These are phyloP conservation scores for Colletotrichum siamense DNA, from an alignment of 2,329 filamentous ascomycete species.

Conservation along the genomic window DNA sequence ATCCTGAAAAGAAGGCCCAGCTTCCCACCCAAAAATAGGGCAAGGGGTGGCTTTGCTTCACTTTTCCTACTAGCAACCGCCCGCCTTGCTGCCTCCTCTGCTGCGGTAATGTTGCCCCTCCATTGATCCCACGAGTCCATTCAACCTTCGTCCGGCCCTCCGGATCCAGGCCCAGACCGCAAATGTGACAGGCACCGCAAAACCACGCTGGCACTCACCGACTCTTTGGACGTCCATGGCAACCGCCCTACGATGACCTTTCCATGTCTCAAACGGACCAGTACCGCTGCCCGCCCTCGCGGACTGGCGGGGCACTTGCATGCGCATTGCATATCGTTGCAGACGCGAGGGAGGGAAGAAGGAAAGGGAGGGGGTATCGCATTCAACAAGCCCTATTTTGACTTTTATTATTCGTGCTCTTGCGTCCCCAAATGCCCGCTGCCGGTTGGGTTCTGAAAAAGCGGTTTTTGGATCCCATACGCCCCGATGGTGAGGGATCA, in stretches of 20 bases:
- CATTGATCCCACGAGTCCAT: not conserved
- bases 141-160: not conserved
- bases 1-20: not conserved
- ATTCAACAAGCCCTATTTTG: slow-evolving; percentile 13
- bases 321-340: slow-evolving; percentile 21
- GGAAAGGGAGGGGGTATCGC: not conserved
- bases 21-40: slow-evolving; percentile 16
- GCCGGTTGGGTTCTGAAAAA: slow-evolving; percentile 8
- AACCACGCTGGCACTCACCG: slow-evolving; percentile 13
- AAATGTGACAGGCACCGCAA: slow-evolving; percentile 19
- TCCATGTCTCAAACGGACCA: not conserved
- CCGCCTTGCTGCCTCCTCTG: not conserved
- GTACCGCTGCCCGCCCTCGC: not conserved
- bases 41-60: not conserved
- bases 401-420: not conserved
- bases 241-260: slow-evolving; percentile 10
- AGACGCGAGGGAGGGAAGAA: slow-evolving; percentile 10
- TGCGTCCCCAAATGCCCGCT: not conserved
- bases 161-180: slow-evolving; percentile 15
- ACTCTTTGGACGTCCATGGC: slow-evolving; percentile 19
- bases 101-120: not conserved
- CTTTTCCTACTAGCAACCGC: not conserved
- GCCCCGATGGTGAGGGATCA: not conserved
- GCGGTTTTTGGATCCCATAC: not conserved
- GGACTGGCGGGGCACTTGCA: slow-evolving; percentile 20